These are phyloP conservation scores for Rhodomyrtus psidioides DNA, from an alignment of 441 rosid genomes.

Conservation along the genomic window DNA sequence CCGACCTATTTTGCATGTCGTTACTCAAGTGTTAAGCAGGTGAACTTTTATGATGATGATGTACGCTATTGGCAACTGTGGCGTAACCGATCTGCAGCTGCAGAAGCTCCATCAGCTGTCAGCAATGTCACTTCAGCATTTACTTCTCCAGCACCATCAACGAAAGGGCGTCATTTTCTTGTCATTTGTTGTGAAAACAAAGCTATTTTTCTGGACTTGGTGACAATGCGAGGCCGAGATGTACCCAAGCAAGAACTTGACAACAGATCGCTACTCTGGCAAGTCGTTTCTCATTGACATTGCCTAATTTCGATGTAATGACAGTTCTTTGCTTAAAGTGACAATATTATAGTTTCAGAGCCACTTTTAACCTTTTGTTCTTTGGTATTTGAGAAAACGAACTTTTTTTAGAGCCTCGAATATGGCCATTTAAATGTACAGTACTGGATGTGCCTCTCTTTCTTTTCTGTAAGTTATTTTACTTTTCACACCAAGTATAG, in stretches of 20 bases:
- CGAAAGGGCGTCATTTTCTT: constrained; percentile 95
- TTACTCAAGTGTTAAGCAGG: constrained; percentile 84
- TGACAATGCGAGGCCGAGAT: constrained; percentile 97
- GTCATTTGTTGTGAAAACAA: constrained; percentile 96
- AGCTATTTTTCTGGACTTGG: constrained; percentile 93
- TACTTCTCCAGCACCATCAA: constrained; percentile 78
- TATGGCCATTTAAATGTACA: background rate
- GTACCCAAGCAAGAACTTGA: constrained; percentile 96
- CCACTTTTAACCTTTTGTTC: background rate
- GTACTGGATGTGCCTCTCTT: background rate
- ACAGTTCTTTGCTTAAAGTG: background rate
- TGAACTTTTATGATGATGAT: constrained; percentile 90
- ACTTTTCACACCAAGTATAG: background rate
- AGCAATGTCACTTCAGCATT: constrained; percentile 76
- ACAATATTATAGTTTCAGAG: background rate
- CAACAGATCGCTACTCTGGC: constrained; percentile 90
- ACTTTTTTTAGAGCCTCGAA: background rate
- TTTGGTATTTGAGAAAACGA: background rate
- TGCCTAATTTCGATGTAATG: background rate
- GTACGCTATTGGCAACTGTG: constrained; percentile 95
- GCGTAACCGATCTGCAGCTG: constrained; percentile 87
- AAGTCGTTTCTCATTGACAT: constrained; percentile 12
- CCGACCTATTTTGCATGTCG: background rate
- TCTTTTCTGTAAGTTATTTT: background rate
- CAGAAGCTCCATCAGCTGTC: constrained; percentile 88